phyloP scores from a whole-genome alignment of 805 yeast genomes.

The Tetrapisispora namnaoensis region DNA sequence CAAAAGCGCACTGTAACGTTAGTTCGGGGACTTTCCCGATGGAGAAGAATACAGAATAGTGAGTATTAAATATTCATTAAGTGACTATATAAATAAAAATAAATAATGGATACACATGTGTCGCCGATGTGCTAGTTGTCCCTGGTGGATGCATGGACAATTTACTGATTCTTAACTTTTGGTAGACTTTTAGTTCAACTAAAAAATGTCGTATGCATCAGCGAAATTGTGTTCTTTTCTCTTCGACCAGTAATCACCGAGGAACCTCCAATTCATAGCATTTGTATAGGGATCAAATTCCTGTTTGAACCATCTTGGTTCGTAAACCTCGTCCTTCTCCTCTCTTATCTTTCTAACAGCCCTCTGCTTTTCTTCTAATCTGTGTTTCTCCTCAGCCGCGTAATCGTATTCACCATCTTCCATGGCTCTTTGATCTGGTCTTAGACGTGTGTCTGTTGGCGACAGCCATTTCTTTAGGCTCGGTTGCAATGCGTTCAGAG shows the following conservation, averaged over 20 bases:
- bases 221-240: conserved; percentile 48
- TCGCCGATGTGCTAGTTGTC: no score
- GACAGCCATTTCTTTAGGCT: conserved; percentile 58
- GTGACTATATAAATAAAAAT: no score
- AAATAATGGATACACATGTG: no score
- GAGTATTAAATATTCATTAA: no score
- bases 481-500: conserved; percentile 75
- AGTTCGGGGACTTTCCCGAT: no score
- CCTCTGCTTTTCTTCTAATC: conserved; percentile 90
- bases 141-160: no score
- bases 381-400: conserved; percentile 71
- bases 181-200: conserved; percentile 17
- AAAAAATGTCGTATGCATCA: conserved; percentile 49
- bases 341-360: conserved; percentile 63
- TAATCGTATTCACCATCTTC: conserved; percentile 85
- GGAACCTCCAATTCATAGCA: conserved; percentile 65
- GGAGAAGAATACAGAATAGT: no score
- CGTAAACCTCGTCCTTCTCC: conserved; percentile 37
- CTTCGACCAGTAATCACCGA: conserved; percentile 63
- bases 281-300: conserved; percentile 72
- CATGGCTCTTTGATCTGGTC: conserved; percentile 98
- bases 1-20: no score
- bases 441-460: conserved; percentile 82
- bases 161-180: no score
- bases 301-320: conserved; percentile 66